These are phyloP conservation scores for Populus simonii DNA, from an alignment of 345 rosid genomes.

Conservation along the genomic window DNA sequence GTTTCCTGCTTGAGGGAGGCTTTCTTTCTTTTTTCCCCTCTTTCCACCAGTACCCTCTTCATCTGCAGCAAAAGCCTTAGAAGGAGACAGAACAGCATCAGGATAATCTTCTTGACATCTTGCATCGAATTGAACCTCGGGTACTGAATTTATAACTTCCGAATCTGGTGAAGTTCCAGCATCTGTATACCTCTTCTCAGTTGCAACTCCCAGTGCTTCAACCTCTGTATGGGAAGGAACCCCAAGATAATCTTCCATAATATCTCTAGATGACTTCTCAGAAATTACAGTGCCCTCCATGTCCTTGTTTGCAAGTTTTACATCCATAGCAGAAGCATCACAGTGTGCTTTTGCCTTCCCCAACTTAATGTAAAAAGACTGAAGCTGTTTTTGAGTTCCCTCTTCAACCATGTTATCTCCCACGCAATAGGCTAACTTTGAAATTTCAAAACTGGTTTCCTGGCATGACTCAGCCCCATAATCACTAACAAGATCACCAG, in stretches of 20 bases:
- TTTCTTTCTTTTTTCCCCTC: constrained; percentile 56
- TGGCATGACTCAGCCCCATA: constrained; percentile 10
- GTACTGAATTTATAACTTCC: constrained; percentile 78
- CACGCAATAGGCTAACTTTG: constrained; percentile 20
- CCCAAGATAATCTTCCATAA: constrained; percentile 30
- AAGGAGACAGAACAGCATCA: constrained; percentile 35
- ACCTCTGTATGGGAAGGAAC: constrained; percentile 33
- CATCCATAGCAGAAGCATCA: constrained; percentile 33
- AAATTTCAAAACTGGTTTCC: constrained; percentile 29
- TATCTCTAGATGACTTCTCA: constrained; percentile 44
- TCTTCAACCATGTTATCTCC: constrained; percentile 36
- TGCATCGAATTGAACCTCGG: constrained; percentile 48
- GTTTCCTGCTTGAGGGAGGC: constrained; percentile 22
- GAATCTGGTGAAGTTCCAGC: constrained; percentile 98
- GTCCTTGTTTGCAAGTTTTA: constrained; percentile 28
- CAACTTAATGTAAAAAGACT: constrained; percentile 23
- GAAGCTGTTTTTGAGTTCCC: constrained; percentile 26
- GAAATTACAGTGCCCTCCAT: constrained; percentile 27
- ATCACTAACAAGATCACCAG: constrained; percentile 30
- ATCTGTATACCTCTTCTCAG: constrained; percentile 46
- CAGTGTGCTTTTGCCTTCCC: constrained; percentile 25
- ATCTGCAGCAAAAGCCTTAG: constrained; percentile 27
- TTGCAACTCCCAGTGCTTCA: constrained; percentile 38
- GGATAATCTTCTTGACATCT: constrained; percentile 40
- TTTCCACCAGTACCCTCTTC: constrained; percentile 26